A percentile compares a stretch with the other conserved stretches of the same genome.
These are phyloP conservation scores for Alternaria hordeiaustralica DNA, from an alignment of 2,329 filamentous ascomycete genomes.

Conservation along the genomic window DNA sequence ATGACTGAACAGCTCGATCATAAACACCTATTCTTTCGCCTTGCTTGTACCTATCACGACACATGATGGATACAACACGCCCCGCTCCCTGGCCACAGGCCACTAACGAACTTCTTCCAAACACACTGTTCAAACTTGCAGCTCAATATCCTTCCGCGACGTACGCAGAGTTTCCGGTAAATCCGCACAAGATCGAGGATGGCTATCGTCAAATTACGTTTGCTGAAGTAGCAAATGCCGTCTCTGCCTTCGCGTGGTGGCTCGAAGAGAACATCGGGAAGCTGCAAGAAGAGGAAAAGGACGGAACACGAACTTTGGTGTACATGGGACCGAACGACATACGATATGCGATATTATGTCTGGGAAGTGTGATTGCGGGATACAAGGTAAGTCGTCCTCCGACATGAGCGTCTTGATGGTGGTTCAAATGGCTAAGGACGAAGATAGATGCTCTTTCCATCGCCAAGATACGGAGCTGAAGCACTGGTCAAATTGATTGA, in stretches of 20 bases:
- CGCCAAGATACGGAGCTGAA: conserved; percentile 28
- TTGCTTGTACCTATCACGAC: not conserved
- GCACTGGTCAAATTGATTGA: conserved; percentile 26
- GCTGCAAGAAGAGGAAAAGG: conserved; percentile 15
- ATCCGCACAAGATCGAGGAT: conserved; percentile 6
- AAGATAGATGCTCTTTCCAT: conserved; percentile 24
- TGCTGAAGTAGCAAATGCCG: conserved; percentile 32
- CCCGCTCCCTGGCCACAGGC: conserved; percentile 3
- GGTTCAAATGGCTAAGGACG: not conserved
- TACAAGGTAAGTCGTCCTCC: conserved; percentile 34
- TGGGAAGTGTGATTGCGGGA: conserved; percentile 50
- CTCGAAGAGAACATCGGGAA: conserved; percentile 36
- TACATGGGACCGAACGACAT: conserved; percentile 44
- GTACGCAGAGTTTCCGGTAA: conserved; percentile 12
- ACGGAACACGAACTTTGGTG: conserved; percentile 32
- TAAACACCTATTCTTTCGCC: not conserved
- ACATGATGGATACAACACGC: not conserved
- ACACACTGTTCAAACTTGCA: conserved; percentile 12
- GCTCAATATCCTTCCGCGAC: not conserved
- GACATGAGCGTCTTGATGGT: not conserved
- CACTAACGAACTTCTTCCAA: conserved; percentile 12
- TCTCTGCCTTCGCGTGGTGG: conserved; percentile 33
- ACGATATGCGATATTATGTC: conserved; percentile 48
- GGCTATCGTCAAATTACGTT: conserved; percentile 42
- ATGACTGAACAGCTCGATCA: not conserved